Evolutionary conservation across 352 stramenopile species (phyloP).

Genomic region (Phytophthora meadii): DNA sequence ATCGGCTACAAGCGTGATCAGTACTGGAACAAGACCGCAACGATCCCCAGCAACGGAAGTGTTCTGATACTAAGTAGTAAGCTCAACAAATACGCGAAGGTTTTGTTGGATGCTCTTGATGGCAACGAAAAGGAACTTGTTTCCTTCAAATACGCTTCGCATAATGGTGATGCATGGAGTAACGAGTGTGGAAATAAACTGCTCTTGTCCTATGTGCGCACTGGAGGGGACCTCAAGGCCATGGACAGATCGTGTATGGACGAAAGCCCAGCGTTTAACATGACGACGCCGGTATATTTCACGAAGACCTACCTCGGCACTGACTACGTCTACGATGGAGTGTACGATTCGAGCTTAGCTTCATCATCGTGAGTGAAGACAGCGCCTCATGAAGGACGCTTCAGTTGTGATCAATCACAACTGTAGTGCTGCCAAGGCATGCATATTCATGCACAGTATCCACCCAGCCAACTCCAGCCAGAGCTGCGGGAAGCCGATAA

Average conservation of each 20-base stretch:
- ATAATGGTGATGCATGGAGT: conserved; percentile 2
- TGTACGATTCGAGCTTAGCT: background rate
- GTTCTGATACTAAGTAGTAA: conserved; percentile 52
- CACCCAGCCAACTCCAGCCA: no score
- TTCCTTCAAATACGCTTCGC: conserved; percentile 41
- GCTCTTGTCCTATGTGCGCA: background rate
- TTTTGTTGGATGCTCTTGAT: conserved; percentile 31
- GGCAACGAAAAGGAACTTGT: conserved; percentile 45
- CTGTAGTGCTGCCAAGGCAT: no score
- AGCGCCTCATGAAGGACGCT: no score
- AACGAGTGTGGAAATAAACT: background rate
- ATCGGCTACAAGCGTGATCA: conserved; percentile 54
- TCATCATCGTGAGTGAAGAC: background rate
- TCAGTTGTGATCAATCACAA: no score
- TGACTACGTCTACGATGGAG: conserved; percentile 41
- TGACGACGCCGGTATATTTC: conserved; percentile 12
- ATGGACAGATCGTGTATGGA: conserved; percentile 45
- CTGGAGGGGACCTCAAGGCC: conserved; percentile 15
- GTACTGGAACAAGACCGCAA: conserved; percentile 54
- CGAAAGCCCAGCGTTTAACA: conserved; percentile 30
- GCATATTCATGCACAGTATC: no score
- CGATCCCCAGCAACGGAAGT: conserved; percentile 40
- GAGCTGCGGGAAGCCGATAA: no score
- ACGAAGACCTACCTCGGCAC: conserved; percentile 30
- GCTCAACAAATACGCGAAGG: conserved; percentile 50